phyloP scores from a whole-genome alignment of 2,329 filamentous ascomycete species.

The Rhynchosporium agropyri region DNA sequence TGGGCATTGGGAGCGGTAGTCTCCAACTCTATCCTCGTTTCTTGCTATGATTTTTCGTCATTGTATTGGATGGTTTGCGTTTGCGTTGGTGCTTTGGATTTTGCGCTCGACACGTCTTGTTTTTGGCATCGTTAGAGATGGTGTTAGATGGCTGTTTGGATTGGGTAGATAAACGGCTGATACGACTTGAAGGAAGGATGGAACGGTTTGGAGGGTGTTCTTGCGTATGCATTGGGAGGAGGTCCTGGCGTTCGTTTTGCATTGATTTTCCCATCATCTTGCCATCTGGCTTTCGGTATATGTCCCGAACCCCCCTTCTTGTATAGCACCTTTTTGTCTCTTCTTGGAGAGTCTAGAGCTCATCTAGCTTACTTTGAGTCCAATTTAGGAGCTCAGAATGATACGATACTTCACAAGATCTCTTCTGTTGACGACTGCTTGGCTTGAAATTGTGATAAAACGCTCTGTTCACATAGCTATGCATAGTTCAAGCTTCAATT shows the following conservation, averaged over 20 bases:
- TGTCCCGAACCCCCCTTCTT: neutral
- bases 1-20: conserved; percentile 19
- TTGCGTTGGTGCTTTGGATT: conserved; percentile 1
- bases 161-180: conserved; percentile 1
- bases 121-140: neutral
- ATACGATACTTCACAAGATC: too few relatives aligned
- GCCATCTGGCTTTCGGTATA: neutral
- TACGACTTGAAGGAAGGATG: neutral
- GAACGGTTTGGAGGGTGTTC: neutral
- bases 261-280: neutral
- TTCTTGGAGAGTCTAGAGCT: neutral
- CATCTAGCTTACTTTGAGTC: too few relatives aligned
- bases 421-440: too few relatives aligned
- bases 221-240: conserved; percentile 1
- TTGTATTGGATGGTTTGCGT: neutral
- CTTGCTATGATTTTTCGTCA: neutral
- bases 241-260: neutral
- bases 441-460: too few relatives aligned
- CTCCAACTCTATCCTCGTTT: neutral
- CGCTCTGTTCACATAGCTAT: neutral
- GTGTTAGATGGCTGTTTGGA: conserved; percentile 1
- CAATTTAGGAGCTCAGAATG: too few relatives aligned
- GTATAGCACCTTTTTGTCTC: conserved; percentile 11
- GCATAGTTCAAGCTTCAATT: neutral
- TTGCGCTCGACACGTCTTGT: neutral